phyloP scores from a whole-genome alignment of 345 rosid species.

The Aurinia saxatilis region DNA sequence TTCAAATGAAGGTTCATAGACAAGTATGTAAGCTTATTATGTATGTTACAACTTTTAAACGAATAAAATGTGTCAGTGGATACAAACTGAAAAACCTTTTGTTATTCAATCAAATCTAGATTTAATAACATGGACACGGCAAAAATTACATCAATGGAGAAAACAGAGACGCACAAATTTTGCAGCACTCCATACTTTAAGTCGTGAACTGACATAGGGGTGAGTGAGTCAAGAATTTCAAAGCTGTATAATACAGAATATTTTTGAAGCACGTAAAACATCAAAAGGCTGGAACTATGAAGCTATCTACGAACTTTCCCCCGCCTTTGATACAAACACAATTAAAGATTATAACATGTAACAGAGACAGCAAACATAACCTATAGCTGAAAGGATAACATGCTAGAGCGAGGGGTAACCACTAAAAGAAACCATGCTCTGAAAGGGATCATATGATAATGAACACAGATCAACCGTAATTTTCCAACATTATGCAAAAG shows the following conservation, averaged over 20 bases:
- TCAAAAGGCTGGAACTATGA: not conserved
- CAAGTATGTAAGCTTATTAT: not conserved
- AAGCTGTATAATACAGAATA: not conserved
- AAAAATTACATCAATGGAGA: not conserved
- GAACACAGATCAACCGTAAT: not conserved
- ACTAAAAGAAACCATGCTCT: conserved; percentile 4
- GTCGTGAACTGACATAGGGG: too few species aligned
- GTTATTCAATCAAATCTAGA: not conserved
- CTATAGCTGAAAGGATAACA: conserved; percentile 5
- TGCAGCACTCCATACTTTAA: too few species aligned
- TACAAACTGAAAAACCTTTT: not conserved
- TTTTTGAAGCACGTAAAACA: conserved; percentile 2
- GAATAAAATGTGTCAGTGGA: not conserved
- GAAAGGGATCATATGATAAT: conserved; percentile 1
- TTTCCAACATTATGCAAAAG: conserved; percentile 1
- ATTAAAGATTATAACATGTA: not conserved
- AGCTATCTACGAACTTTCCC: conserved; percentile 3
- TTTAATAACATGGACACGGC: not conserved
- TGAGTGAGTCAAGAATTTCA: not conserved
- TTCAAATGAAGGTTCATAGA: conserved; percentile 8
- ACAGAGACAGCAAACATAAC: not conserved
- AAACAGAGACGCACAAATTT: not conserved
- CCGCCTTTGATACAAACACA: not conserved
- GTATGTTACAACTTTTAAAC: not conserved
- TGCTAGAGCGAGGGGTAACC: conserved; percentile 3